phyloP scores from a whole-genome alignment of 2,329 filamentous ascomycete genomes.

The Corinectria fuckeliana region DNA sequence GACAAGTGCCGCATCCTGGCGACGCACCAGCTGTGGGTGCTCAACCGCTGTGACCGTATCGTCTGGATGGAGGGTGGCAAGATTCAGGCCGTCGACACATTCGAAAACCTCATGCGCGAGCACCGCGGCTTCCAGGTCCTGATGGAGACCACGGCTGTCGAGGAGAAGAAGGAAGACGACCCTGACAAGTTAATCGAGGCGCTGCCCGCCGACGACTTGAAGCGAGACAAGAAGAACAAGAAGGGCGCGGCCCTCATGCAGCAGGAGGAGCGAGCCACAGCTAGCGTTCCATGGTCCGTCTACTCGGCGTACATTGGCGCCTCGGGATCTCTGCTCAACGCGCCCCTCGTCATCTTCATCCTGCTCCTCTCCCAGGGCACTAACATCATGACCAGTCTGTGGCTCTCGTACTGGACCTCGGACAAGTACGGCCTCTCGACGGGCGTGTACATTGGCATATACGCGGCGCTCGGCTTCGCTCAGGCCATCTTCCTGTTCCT shows the following conservation, averaged over 20 bases:
- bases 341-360: constrained; percentile 66
- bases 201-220: constrained; percentile 47
- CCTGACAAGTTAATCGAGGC: constrained; percentile 53
- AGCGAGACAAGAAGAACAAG: constrained; percentile 63
- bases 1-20: constrained; percentile 91
- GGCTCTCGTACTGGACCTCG: constrained; percentile 94
- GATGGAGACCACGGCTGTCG: constrained; percentile 83
- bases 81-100: constrained; percentile 87
- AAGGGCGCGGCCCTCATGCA: constrained; percentile 74
- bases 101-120: constrained; percentile 81
- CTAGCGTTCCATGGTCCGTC: constrained; percentile 80
- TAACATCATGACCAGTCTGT: constrained; percentile 87
- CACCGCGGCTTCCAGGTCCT: constrained; percentile 81
- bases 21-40: constrained; percentile 93
- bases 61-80: constrained; percentile 90
- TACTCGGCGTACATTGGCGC: constrained; percentile 80
- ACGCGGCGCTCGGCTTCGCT: constrained; percentile 71
- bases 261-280: constrained; percentile 70
- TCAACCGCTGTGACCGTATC: constrained; percentile 88
- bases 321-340: constrained; percentile 74
- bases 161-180: constrained; percentile 64
- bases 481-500: constrained; percentile 80
- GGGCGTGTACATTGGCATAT: constrained; percentile 75
- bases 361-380: constrained; percentile 78
- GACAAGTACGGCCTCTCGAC: constrained; percentile 72